phyloP scores from a whole-genome alignment of 73 alveolate genomes.

The Paramecium sonneborni region DNA sequence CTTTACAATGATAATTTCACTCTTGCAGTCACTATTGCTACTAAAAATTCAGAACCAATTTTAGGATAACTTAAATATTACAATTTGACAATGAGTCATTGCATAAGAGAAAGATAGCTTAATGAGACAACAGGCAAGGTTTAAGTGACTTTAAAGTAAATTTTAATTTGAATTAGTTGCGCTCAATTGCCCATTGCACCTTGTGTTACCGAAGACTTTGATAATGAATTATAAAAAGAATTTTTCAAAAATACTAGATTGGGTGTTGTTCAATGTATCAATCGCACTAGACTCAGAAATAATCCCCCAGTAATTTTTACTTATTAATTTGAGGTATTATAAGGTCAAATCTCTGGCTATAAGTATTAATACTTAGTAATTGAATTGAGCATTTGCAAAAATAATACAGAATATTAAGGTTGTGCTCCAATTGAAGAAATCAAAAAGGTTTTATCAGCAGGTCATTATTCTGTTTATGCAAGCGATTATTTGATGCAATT shows the following conservation, averaged over 20 bases:
- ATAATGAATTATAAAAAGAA: neutral
- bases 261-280: constrained; percentile 10
- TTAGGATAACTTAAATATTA: neutral
- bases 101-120: neutral
- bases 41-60: neutral
- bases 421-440: constrained; percentile 9
- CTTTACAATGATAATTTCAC: constrained; percentile 5
- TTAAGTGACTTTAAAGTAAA: neutral
- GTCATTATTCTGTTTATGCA: neutral
- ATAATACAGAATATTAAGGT: neutral
- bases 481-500: constrained; percentile 19
- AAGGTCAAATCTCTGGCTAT: neutral
- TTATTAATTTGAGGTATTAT: neutral
- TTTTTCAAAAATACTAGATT: neutral
- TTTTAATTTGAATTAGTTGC: neutral
- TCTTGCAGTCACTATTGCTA: neutral
- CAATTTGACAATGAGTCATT: neutral
- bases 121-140: neutral
- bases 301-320: neutral
- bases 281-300: neutral
- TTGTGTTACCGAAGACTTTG: neutral
- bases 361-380: neutral
- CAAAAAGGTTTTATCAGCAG: neutral
- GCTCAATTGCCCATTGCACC: neutral
- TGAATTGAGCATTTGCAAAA: neutral